Evolutionary conservation across 2,329 filamentous ascomycete species (phyloP), one percentile per base, ranked within the genome.

Genomic region (Verticillium tricorpus): DNA sequence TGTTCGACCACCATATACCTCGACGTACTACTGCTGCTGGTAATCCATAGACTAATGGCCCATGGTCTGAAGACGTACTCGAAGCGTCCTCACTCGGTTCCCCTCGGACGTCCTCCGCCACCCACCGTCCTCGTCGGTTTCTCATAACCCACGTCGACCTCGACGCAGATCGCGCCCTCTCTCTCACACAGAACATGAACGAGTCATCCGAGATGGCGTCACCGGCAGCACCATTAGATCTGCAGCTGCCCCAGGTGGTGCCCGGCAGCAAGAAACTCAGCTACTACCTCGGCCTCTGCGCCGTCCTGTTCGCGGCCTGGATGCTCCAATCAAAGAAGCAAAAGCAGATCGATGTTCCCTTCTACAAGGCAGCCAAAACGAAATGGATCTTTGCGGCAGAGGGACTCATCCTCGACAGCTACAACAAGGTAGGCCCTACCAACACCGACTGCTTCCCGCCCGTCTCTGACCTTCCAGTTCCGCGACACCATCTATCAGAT

Each of bases 371-470:
- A 0, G 74, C 78, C 7, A 79, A 78, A 66, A 72, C 74, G 58
- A 82, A 78, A 69, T 83, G 81, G 81, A 80, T 82, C 66, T 82
- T 83, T 59, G 75, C 76, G 62, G 81, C 81, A 31, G 81, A 83
- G 67, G 70, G 68, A 1, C 68, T 82, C 37, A 75, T 83, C 17
- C 75, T 74, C 59, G 78, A 82, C 55, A 83, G 81, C 67, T 83
- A 83, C 62, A 70, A 69, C 65, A 80, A 81, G 74, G 80, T 82
- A 59, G 15, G 66, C n/a, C n/a, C n/a, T 14, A 22, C 15, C 12
- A 7, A 12, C 28, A 9, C 32, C 22, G n/a, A 55, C 7, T 9
- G 25, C 22, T 31, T 52, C 52, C 35, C 17, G n/a, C n/a, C 15
- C 22, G 35, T 19, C 17, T n/a, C 19, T 19, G 35, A 54, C 5